phyloP scores from a whole-genome alignment of 208 protist genomes.

The Entamoeba invadens region DNA sequence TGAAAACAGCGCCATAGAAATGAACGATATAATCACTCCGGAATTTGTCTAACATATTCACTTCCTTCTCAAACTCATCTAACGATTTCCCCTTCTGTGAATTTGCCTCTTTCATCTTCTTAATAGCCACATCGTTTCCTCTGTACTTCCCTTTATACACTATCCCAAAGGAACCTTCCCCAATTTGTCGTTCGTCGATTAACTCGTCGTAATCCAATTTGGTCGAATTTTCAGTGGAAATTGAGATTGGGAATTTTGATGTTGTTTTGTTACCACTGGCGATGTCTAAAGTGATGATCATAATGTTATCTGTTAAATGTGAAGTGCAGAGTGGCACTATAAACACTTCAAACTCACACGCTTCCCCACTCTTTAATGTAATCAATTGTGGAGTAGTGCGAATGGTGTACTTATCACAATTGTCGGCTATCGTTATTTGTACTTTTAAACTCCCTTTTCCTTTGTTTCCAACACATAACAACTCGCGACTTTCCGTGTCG shows the following conservation, averaged over 20 bases:
- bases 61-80: no score
- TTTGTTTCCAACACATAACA: no score
- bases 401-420: neutral
- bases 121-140: neutral
- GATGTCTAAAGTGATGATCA: neutral
- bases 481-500: no score
- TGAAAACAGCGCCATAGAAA: no score
- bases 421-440: neutral
- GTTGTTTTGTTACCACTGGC: neutral
- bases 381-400: neutral
- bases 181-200: neutral
- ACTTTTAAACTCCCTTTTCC: neutral
- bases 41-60: no score
- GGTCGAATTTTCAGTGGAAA: neutral
- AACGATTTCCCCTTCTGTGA: no score
- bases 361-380: neutral
- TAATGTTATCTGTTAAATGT: neutral
- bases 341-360: neutral
- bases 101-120: neutral
- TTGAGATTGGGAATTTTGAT: neutral
- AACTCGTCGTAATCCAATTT: no score
- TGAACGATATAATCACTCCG: no score
- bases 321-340: neutral
- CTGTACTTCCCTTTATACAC: no score
- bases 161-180: no score